Evolutionary conservation across 371 early-diverging fungal genomes (phyloP), one percentile per base, ranked within the genome.

Genomic region (Mortierella sp.): DNA sequence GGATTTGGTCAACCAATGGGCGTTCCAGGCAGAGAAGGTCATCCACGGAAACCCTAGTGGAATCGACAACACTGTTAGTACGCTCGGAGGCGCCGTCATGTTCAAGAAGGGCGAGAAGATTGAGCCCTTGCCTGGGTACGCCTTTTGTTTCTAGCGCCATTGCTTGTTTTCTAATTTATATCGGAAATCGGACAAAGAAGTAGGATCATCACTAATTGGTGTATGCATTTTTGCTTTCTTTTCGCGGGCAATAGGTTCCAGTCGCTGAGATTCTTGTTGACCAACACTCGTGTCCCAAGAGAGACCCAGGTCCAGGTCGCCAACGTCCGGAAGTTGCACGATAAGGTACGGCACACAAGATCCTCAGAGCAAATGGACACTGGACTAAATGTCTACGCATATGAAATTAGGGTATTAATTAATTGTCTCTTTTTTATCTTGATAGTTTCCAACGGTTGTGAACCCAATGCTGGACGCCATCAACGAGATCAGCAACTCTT

Each of bases 21-120:
- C 98, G 3, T 97, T 95, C 87, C 91, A 92, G 69, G 95, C 96
- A 3, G 99, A 99, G 85, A 95, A 96, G 81, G 96, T 98, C 21
- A 94, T 98, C 28, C 99, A 99, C 81, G 98, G 98, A 4, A 97
- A 94, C 51, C 98, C 99, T 3, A 97, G 97, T 26, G 99, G 99
- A 14, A 92, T 99, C 5, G 99, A 99, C 82, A 98, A 98, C 87
- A 90, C 97, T 4, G 93, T 98, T 4, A 92, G 94, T 67, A 95
- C 96, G 24, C 96, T 88, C 88, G 99, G 99, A 87, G 82, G 78
- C 5, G 73, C 88, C 50, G 76, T 82, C 46, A 50, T 81, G 51
- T 76, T 82, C 86, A 72, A 82, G 72, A 80, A 80, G 64, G 83
- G 74, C 73, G 82, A 74, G 40, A 83, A 84, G 50, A 86, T 82